Percentiles rank a stretch among this genome's conserved stretches.
Conservation (phyloP, 306 rosid species). For the Medicago ruthenica region DNA sequence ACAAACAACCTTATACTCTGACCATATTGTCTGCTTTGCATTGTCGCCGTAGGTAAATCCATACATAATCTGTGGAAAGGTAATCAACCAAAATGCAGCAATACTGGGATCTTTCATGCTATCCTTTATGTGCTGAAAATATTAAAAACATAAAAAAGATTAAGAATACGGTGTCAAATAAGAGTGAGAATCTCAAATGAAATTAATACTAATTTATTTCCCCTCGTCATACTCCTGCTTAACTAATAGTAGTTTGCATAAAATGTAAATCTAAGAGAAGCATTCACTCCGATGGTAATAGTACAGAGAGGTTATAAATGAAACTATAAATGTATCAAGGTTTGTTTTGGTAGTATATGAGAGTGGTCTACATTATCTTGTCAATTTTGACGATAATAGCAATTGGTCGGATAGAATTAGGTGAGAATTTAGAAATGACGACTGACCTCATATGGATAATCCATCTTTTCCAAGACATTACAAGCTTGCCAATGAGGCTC, state of each 20-base stretch:
- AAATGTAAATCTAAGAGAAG: slow-evolving; percentile 26
- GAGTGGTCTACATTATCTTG: slow-evolving; percentile 26
- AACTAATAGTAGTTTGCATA: neutral
- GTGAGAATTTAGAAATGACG: slow-evolving; percentile 25
- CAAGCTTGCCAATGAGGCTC: slow-evolving; percentile 96
- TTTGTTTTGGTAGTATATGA: slow-evolving; percentile 23
- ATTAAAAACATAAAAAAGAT: slow-evolving; percentile 17
- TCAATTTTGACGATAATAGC: slow-evolving; percentile 18
- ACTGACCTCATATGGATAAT: slow-evolving; percentile 90
- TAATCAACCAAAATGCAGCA: slow-evolving; percentile 93
- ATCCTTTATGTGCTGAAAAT: slow-evolving; percentile 77
- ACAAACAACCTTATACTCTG: slow-evolving; percentile 83
- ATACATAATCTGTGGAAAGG: slow-evolving; percentile 87
- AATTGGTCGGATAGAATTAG: slow-evolving; percentile 21
- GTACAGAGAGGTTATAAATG: slow-evolving; percentile 20
- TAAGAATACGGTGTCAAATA: slow-evolving; percentile 42
- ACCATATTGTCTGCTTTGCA: slow-evolving; percentile 86
- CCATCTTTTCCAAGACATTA: slow-evolving; percentile 85
- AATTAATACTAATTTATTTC: slow-evolving; percentile 8
- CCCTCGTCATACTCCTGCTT: slow-evolving; percentile 7
- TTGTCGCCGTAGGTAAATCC: slow-evolving; percentile 84
- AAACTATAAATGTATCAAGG: slow-evolving; percentile 30
- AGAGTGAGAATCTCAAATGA: slow-evolving; percentile 38
- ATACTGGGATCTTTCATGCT: slow-evolving; percentile 97
- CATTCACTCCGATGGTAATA: slow-evolving; percentile 9